phyloP scores from a whole-genome alignment of 2,329 filamentous ascomycete species.

The Ophiostoma sp. region DNA sequence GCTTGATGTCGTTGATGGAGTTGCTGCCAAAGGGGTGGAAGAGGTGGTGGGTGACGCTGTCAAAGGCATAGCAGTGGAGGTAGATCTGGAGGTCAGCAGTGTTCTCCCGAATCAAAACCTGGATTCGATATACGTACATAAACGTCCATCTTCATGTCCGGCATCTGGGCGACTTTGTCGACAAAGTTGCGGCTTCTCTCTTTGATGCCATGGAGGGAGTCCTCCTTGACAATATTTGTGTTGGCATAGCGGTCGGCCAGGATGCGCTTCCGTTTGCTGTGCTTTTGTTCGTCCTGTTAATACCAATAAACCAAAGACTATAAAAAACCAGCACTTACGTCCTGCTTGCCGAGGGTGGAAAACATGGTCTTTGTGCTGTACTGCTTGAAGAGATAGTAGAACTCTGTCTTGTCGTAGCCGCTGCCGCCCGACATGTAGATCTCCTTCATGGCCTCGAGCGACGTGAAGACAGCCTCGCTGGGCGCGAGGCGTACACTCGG shows the following conservation, averaged over 20 bases:
- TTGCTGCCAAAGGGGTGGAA: constrained; percentile 61
- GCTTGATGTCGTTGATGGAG: constrained; percentile 49
- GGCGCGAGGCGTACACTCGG: constrained; percentile 53
- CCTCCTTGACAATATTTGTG: constrained; percentile 55
- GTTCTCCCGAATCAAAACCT: background rate
- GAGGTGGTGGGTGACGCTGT: constrained; percentile 63
- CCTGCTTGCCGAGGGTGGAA: constrained; percentile 45
- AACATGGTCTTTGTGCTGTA: constrained; percentile 55
- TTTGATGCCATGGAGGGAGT: constrained; percentile 51
- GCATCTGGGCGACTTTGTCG: constrained; percentile 44
- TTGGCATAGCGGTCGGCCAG: constrained; percentile 64
- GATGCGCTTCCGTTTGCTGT: constrained; percentile 56
- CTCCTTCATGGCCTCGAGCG: constrained; percentile 52
- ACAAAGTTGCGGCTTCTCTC: constrained; percentile 53
- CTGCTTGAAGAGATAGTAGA: constrained; percentile 56
- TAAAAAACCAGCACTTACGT: constrained; percentile 29
- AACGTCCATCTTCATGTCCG: constrained; percentile 45
- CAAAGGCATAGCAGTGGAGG: constrained; percentile 63
- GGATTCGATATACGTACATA: background rate
- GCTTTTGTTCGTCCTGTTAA: constrained; percentile 36
- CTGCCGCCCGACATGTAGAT: constrained; percentile 59
- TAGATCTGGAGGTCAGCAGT: constrained; percentile 42
- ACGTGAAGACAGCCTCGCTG: constrained; percentile 55
- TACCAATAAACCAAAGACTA: background rate
- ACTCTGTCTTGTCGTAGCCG: constrained; percentile 60